These are phyloP conservation scores for Vitis rupestris DNA, from an alignment of 164 flowering plant species.

Conservation along the genomic window DNA sequence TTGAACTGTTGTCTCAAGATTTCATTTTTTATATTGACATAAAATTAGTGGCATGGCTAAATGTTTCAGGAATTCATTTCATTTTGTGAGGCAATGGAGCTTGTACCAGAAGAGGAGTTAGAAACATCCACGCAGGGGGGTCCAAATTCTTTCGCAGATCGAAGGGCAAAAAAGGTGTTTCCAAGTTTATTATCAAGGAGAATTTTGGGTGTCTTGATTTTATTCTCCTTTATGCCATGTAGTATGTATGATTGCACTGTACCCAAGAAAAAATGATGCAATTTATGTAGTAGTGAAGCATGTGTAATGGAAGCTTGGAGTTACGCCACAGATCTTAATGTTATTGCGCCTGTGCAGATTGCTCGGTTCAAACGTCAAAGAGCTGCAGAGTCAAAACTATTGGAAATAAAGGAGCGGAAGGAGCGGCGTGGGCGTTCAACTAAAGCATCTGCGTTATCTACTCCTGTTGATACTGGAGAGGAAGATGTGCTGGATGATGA, in stretches of 20 bases:
- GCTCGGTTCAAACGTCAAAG: slow-evolving; percentile 85
- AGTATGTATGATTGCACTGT: not conserved
- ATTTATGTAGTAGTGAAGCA: too few species aligned
- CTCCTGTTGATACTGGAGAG: slow-evolving; percentile 82
- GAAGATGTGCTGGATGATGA: slow-evolving; percentile 86
- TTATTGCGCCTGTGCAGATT: slow-evolving; percentile 41
- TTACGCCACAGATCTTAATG: not conserved
- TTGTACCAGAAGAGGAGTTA: slow-evolving; percentile 84
- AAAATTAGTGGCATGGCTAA: not conserved
- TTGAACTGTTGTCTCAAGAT: not conserved
- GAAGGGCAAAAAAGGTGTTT: slow-evolving; percentile 81
- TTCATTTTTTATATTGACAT: not conserved
- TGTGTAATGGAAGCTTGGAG: too few species aligned
- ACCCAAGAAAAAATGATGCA: too few species aligned
- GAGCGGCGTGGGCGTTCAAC: slow-evolving; percentile 90
- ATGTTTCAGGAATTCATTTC: slow-evolving; percentile 73
- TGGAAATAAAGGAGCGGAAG: slow-evolving; percentile 80
- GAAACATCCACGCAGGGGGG: slow-evolving; percentile 39
- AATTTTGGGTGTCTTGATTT: not conserved
- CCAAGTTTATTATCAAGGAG: not conserved
- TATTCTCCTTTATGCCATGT: not conserved
- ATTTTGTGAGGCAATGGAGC: slow-evolving; percentile 95
- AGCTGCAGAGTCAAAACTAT: slow-evolving; percentile 82
- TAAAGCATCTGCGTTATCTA: slow-evolving; percentile 80
- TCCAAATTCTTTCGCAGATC: slow-evolving; percentile 50